A percentile compares a stretch with the other conserved stretches of the same genome.
These are phyloP conservation scores for Maudiozyma saulgeensis DNA, from an alignment of 805 yeast species.

Conservation along the genomic window DNA sequence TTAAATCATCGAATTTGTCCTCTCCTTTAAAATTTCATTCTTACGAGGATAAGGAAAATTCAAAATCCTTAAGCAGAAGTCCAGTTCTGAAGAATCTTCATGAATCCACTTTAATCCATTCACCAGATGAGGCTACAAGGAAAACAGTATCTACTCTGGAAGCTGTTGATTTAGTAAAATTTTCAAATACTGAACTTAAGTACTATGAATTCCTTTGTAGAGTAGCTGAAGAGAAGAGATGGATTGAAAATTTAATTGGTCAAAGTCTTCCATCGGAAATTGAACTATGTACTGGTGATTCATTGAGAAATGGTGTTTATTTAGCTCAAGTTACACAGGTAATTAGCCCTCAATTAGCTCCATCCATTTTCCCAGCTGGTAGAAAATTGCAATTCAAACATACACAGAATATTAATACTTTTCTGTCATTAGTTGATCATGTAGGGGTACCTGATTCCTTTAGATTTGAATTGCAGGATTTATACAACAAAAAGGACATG, in stretches of 20 bases:
- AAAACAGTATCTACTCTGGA: background rate
- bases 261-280: constrained; percentile 49
- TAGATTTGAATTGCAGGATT: constrained; percentile 83
- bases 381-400: constrained; percentile 74
- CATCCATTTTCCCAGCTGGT: constrained; percentile 44
- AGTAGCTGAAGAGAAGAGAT: constrained; percentile 67
- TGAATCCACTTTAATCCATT: background rate
- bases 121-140: background rate
- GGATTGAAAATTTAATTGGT: constrained; percentile 60
- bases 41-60: constrained; percentile 2
- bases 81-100: constrained; percentile 2
- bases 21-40: background rate
- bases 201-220: constrained; percentile 76
- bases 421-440: constrained; percentile 59
- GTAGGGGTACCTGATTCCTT: constrained; percentile 80
- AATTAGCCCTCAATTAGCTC: constrained; percentile 57
- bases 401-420: constrained; percentile 83
- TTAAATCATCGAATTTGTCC: background rate
- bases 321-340: constrained; percentile 69
- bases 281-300: constrained; percentile 45
- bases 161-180: constrained; percentile 1
- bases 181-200: constrained; percentile 22
- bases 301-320: constrained; percentile 74
- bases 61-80: background rate
- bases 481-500: constrained; percentile 82